Base-by-base conservation (phyloP, 768 basidiomycete genomes). In the Lactifluus subvellereus region DNA sequence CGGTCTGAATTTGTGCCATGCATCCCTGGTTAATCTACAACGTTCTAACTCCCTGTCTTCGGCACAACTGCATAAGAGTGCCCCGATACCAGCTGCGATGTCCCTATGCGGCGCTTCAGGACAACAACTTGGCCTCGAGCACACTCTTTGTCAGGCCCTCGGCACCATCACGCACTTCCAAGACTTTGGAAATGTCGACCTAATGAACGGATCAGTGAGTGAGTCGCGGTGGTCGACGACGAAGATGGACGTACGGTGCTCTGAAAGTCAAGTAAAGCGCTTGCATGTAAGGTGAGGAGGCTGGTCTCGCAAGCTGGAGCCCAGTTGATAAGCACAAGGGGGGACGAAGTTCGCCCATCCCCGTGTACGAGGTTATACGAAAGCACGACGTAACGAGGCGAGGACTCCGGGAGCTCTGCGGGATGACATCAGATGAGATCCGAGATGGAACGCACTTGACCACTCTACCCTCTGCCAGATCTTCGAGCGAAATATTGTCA, bases 321-420 rank as follows among this genome's bases (percentile, higher is more conserved):
- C 94, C 94, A 97, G 76, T 95, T 94, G 73, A 97, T 77, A 52
- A 96, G 79, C 13, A 91, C 85, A 11, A 97, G 78, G 2, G 94
- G 94, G 68, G 87, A 91, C 1, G 91, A 94, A 63, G 80, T 89
- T 52, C 94, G 80, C 3, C 93, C 94, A 69, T 96, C 94, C 9
- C 72, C 72, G 72, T 95, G 91, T 56, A 80, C 79, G 40, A 94
- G 81, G 70, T 90, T 89, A 69, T 94, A 88, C 10, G 90, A 93
- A 51, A 94, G 79, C 30, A 95, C 73, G 52, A 96, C 86, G 72
- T 90, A 94, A 68, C 94, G 83, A 6, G 94, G 94, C 8, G 88
- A 82, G 71, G 87, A 89, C 75, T 89, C 91, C 0, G 94, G 94
- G 11, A 96, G 79, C 72, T 94, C 94, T 95, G 68, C 30, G 27